Conservation (phyloP, 805 yeast species). For the Metschnikowia santaceciliae region DNA sequence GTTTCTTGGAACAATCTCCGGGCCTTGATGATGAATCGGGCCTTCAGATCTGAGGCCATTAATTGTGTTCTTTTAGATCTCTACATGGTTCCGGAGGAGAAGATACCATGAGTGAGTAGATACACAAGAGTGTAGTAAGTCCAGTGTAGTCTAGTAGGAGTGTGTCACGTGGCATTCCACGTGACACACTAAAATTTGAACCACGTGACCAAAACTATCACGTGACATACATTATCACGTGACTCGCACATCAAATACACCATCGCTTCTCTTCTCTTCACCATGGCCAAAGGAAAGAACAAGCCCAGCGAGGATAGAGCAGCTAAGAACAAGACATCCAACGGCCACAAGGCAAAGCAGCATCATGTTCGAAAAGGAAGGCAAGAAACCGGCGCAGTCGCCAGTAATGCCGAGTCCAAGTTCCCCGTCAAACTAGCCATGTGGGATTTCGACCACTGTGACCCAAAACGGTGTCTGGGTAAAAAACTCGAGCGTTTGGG, state of each 20-base stretch:
- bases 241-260: neutral
- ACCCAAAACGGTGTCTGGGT: conserved; percentile 96
- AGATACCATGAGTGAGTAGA: no score
- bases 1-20: no score
- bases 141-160: no score
- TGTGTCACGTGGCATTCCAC: no score
- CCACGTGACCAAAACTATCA: no score
- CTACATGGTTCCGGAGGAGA: no score
- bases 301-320: conserved; percentile 43
- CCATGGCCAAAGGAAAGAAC: conserved; percentile 56
- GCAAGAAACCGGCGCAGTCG: conserved; percentile 28
- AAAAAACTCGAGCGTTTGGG: conserved; percentile 90
- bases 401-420: conserved; percentile 21
- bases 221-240: neutral
- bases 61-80: no score
- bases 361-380: conserved; percentile 42
- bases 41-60: no score
- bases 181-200: no score
- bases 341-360: conserved; percentile 54
- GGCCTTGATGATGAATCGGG: no score
- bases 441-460: conserved; percentile 99
- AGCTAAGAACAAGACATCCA: conserved; percentile 40
- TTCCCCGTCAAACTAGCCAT: conserved; percentile 88
- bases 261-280: neutral
- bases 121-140: no score